Base-by-base conservation (phyloP, 345 rosid genomes). In the Boechera stricta region DNA sequence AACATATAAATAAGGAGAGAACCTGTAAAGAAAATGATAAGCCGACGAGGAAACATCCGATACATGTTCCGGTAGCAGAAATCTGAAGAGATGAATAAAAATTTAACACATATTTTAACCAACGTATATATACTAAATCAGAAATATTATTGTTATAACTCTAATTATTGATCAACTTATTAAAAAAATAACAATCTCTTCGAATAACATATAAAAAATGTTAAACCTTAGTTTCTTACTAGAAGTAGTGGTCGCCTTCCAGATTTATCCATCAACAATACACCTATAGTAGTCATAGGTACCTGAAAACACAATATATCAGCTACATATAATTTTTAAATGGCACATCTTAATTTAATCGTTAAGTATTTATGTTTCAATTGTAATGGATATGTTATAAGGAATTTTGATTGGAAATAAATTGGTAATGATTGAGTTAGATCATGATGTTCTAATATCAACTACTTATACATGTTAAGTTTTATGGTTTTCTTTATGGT, bases 21-120 rank as follows among this genome's bases (percentile, higher is more conserved):
- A 68, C 96, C 91, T 84, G 87, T 42, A 80, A 73, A 41, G 81
- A 72, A 68, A 87, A 90, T 41, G 96, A 87, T 26, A 85, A 47
- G 28, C 84, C 88, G 0, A 80, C 72, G 26, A 93, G 84, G 31
- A 88, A 56, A 77, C 96, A 84, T 61, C 96, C 92, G 67, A 89
- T 45, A 54, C 91, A 88, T 68, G 91, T 89, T 74, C 98, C 94
- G 4, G 84, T 90, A n/a, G 96, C 93, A 47, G 97, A 92, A 28
- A 90, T 78, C 97, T 90, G 87, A 5, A 72, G 69, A 65, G 4
- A 33, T 24, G 2, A 12, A 58, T 9, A 16, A 0, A 32, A 35
- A 59, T 0, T 59, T 59, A n/a, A 33, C 0, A n/a, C 3, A 1
- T 32, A 57, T 15, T 32, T 13, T 32, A 10, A 57, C 16, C 6